Evolutionary conservation across 306 rosid genomes (phyloP).

Genomic region (Vigna nakashimae): DNA sequence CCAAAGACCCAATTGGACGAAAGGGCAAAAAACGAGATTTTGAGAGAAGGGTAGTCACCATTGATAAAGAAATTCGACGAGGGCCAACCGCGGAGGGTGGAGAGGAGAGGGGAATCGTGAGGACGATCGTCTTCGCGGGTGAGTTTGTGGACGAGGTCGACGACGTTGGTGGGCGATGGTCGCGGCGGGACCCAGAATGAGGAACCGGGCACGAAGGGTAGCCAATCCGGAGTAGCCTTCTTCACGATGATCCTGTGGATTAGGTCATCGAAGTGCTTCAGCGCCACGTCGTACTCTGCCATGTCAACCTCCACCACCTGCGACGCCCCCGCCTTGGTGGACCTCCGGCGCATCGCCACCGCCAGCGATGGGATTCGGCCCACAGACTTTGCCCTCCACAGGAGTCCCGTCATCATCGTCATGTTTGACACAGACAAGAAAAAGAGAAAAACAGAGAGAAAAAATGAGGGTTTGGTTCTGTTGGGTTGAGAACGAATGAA

Average conservation of each 20-base stretch:
- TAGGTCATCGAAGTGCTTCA: conserved; percentile 72
- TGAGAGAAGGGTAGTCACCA: conserved; percentile 37
- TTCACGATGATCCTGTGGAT: conserved; percentile 64
- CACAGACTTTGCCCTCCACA: neutral
- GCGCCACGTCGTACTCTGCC: conserved; percentile 57
- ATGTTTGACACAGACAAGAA: neutral
- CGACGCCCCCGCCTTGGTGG: conserved; percentile 41
- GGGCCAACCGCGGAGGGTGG: conserved; percentile 68
- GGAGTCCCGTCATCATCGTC: conserved; percentile 2
- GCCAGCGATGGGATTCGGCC: neutral
- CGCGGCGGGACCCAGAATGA: conserved; percentile 97
- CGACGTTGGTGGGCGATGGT: conserved; percentile 44
- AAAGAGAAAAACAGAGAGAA: neutral
- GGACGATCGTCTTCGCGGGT: conserved; percentile 15
- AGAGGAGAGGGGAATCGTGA: conserved; percentile 57
- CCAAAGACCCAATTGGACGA: neutral
- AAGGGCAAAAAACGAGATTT: neutral
- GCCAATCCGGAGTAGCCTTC: conserved; percentile 79
- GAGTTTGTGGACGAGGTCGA: conserved; percentile 55
- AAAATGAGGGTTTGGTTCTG: neutral
- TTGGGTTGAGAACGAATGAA: neutral
- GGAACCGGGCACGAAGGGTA: conserved; percentile 84
- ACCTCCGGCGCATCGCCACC: conserved; percentile 29
- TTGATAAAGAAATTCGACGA: conserved; percentile 52
- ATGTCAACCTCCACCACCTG: conserved; percentile 62